Evolutionary conservation across 2,329 filamentous ascomycete genomes (phyloP).

Genomic region (Scytalidium sp.): DNA sequence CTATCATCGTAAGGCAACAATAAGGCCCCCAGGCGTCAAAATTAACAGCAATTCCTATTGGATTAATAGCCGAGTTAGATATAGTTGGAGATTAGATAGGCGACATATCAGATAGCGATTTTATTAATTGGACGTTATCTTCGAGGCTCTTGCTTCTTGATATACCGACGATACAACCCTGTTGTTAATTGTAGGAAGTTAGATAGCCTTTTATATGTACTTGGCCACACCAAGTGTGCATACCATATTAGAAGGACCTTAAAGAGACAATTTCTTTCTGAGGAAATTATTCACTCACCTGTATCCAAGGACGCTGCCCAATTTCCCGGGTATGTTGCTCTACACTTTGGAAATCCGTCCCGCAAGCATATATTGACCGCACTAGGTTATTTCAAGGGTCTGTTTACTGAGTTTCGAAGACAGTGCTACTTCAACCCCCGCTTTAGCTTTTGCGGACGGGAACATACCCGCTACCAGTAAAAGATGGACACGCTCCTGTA

Average conservation of each 20-base stretch:
- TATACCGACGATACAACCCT: not conserved
- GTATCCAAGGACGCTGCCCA: not conserved
- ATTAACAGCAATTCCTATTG: not conserved
- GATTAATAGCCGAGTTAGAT: not conserved
- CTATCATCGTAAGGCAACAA: not conserved
- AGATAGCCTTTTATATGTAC: not conserved
- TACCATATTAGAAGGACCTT: not conserved
- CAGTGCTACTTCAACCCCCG: not conserved
- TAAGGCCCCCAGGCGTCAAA: not conserved
- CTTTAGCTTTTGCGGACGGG: not conserved
- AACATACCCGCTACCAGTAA: constrained; percentile 26
- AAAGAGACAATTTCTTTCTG: not conserved
- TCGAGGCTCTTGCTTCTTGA: not conserved
- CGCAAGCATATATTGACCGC: not conserved
- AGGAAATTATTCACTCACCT: not conserved
- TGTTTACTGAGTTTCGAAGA: not conserved
- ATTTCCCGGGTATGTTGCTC: not conserved
- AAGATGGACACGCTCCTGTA: constrained; percentile 47
- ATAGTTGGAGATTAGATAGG: not conserved
- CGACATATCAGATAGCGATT: not conserved
- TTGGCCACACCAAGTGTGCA: not conserved
- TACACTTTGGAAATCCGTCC: not conserved
- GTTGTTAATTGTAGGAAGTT: not conserved
- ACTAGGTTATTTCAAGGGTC: not conserved
- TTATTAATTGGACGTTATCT: not conserved